Conservation (phyloP, 352 stramenopile genomes). For the Phytophthora pluvialis region DNA sequence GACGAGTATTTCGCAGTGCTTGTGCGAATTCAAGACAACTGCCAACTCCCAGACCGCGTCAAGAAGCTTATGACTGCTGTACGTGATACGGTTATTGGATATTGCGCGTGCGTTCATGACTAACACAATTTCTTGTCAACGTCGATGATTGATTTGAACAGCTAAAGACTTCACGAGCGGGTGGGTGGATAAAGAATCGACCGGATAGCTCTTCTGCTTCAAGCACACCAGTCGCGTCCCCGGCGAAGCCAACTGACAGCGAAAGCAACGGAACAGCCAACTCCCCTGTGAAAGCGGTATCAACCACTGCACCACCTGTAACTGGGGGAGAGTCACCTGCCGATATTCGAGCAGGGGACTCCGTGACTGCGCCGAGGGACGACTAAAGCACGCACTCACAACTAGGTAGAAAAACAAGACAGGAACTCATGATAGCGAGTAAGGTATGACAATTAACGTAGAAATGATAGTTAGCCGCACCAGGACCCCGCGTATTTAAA, state of each 20-base stretch:
- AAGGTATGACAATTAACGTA: conserved; percentile 34
- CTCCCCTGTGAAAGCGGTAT: conserved; percentile 16
- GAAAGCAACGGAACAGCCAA: conserved; percentile 13
- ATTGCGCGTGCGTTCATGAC: not conserved
- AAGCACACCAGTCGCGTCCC: conserved; percentile 32
- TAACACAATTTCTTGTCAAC: conserved; percentile 13
- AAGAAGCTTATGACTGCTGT: conserved; percentile 65
- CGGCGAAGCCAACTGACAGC: conserved; percentile 21
- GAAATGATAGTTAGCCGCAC: conserved; percentile 33
- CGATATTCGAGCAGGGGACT: conserved; percentile 9
- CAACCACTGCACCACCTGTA: conserved; percentile 1
- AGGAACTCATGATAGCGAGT: conserved; percentile 16
- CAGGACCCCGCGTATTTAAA: conserved; percentile 27
- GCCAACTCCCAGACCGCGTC: conserved; percentile 33
- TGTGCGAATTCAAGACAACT: conserved; percentile 55
- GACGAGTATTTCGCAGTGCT: conserved; percentile 85
- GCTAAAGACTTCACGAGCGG: conserved; percentile 48
- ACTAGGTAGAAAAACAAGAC: conserved; percentile 33
- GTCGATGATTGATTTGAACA: conserved; percentile 20
- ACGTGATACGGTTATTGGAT: conserved; percentile 16
- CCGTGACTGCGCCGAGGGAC: not conserved
- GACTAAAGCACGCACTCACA: conserved; percentile 13
- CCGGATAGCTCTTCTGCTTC: conserved; percentile 33
- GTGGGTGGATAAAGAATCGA: conserved; percentile 69
- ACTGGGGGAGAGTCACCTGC: conserved; percentile 10